A percentile compares a stretch with the other conserved stretches of the same genome.
phyloP scores from a whole-genome alignment of 2,329 filamentous ascomycete genomes.

The Curvularia lunata region DNA sequence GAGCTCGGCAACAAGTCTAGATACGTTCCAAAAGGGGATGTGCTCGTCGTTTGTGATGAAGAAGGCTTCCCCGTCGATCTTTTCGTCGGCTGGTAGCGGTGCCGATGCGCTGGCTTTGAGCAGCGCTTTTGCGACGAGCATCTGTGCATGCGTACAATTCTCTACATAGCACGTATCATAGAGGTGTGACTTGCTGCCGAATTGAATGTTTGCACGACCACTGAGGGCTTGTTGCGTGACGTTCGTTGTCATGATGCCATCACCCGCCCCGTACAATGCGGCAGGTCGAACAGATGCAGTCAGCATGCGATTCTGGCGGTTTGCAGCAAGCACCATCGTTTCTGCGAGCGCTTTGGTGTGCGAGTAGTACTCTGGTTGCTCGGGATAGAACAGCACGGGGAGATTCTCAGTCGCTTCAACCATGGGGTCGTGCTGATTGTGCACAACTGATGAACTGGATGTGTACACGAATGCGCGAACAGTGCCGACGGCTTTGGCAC shows the following conservation, averaged over 20 bases:
- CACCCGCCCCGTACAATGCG: neutral
- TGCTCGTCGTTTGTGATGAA: conserved; percentile 3
- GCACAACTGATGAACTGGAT: conserved; percentile 13
- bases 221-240: neutral
- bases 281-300: neutral
- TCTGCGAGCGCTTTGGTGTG: conserved; percentile 1
- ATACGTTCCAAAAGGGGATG: neutral
- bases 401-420: neutral
- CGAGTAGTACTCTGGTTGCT: conserved; percentile 1
- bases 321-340: neutral
- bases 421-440: neutral
- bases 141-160: neutral
- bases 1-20: neutral
- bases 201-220: neutral
- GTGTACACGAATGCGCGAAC: conserved; percentile 52
- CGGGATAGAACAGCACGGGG: neutral
- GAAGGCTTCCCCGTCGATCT: conserved; percentile 1
- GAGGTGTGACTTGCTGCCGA: neutral
- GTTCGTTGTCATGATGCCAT: neutral
- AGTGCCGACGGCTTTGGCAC: conserved; percentile 46
- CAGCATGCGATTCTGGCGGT: neutral
- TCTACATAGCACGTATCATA: neutral
- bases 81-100: neutral
- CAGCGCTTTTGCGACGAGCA: neutral
- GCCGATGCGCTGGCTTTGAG: neutral